phyloP scores from a whole-genome alignment of 495 filamentous ascomycete genomes.

The Penicillium turbatum region DNA sequence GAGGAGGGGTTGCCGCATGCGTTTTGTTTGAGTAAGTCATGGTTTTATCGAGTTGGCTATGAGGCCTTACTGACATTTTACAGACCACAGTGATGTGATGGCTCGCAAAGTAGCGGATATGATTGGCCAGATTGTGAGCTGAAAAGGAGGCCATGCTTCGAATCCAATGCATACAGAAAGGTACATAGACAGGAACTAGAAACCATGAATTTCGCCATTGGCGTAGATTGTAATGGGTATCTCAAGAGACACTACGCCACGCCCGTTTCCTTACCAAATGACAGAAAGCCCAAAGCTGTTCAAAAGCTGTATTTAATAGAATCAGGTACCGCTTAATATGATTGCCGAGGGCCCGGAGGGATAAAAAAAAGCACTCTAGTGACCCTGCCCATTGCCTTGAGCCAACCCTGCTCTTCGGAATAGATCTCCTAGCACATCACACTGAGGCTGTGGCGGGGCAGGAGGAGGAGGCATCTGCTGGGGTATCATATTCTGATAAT shows the following conservation, averaged over 20 bases:
- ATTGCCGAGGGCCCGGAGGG: neutral
- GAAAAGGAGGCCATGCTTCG: neutral
- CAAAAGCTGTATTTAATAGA: slow-evolving; percentile 9
- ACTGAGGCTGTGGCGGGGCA: slow-evolving; percentile 17
- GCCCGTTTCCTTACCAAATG: slow-evolving; percentile 1
- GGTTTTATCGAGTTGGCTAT: neutral
- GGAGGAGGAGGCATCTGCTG: slow-evolving; percentile 12
- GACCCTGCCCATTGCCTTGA: slow-evolving; percentile 21
- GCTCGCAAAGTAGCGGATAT: slow-evolving; percentile 61
- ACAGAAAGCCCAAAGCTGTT: neutral
- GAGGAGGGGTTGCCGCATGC: slow-evolving; percentile 70
- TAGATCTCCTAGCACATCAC: slow-evolving; percentile 40
- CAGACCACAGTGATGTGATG: slow-evolving; percentile 60
- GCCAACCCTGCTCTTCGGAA: slow-evolving; percentile 43
- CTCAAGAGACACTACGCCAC: slow-evolving; percentile 24
- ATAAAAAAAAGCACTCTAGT: slow-evolving; percentile 3
- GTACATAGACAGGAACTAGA: neutral
- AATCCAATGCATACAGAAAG: neutral
- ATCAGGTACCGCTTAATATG: slow-evolving; percentile 12
- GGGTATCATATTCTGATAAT: slow-evolving; percentile 15
- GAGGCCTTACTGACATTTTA: slow-evolving; percentile 7
- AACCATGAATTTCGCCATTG: neutral
- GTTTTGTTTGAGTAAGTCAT: slow-evolving; percentile 69
- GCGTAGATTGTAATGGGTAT: slow-evolving; percentile 26
- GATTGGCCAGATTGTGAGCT: slow-evolving; percentile 50